Percentiles rank a stretch among this genome's conserved stretches.
phyloP scores from a whole-genome alignment of 23 red algal species.

The Agarophyton chilense region DNA sequence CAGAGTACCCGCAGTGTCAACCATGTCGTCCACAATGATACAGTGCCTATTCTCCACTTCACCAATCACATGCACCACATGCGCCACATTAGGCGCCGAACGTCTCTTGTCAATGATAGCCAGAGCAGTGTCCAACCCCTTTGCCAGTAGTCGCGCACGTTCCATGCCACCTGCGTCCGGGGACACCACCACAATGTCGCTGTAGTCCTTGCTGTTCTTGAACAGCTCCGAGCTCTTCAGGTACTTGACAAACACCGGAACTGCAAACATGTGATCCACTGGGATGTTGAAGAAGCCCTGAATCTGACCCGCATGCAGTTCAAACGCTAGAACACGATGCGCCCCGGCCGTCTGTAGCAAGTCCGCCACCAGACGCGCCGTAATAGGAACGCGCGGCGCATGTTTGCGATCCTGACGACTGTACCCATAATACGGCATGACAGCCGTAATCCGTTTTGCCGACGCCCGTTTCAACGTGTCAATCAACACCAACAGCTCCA shows the following conservation, averaged over 20 bases:
- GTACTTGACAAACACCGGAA: slow-evolving; percentile 94
- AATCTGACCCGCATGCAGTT: slow-evolving; percentile 98
- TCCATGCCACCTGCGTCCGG: slow-evolving; percentile 99
- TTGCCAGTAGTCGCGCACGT: slow-evolving; percentile 94
- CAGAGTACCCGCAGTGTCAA: slow-evolving; percentile 98
- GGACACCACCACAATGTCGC: slow-evolving; percentile 84
- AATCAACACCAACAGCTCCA: slow-evolving; percentile 99
- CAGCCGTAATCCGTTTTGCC: slow-evolving; percentile 98
- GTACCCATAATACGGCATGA: slow-evolving; percentile 99
- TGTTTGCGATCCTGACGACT: slow-evolving; percentile 94
- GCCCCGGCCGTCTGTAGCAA: slow-evolving; percentile 92
- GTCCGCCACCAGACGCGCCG: slow-evolving; percentile 94
- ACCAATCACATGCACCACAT: slow-evolving; percentile 98
- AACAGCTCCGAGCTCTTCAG: slow-evolving; percentile 37
- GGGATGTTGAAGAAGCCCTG: slow-evolving; percentile 99
- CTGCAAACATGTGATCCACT: slow-evolving; percentile 98
- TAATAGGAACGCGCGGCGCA: slow-evolving; percentile 97
- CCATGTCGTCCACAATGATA: slow-evolving; percentile 99
- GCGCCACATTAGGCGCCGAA: slow-evolving; percentile 93
- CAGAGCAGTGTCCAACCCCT: slow-evolving; percentile 84
- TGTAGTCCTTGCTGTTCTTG: slow-evolving; percentile 1
- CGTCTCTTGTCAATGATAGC: slow-evolving; percentile 99
- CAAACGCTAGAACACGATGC: slow-evolving; percentile 95
- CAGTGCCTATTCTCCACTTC: slow-evolving; percentile 94
- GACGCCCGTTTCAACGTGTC: slow-evolving; percentile 98